These are phyloP conservation scores for Boletus sp. DNA, from an alignment of 768 basidiomycete species.

Conservation along the genomic window DNA sequence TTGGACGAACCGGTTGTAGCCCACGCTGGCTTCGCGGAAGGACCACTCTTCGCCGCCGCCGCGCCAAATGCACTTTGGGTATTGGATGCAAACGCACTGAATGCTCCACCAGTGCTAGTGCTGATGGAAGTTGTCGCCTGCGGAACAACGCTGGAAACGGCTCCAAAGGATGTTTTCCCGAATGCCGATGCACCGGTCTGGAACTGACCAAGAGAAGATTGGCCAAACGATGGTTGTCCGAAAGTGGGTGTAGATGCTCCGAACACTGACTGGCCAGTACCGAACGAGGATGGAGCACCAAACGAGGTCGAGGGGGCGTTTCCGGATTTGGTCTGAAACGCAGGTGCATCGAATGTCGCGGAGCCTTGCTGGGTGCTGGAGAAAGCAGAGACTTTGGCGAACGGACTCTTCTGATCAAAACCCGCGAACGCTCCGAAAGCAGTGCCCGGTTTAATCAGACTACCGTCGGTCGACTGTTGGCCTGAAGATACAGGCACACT, in stretches of 20 bases:
- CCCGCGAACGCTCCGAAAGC: constrained; percentile 34
- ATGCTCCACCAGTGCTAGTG: constrained; percentile 30
- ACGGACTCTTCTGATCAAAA: constrained; percentile 28
- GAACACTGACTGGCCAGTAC: constrained; percentile 34
- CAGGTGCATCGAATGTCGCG: constrained; percentile 13
- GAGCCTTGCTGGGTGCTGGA: constrained; percentile 10
- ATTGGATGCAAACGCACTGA: constrained; percentile 35
- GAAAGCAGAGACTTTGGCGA: constrained; percentile 25
- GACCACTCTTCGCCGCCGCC: constrained; percentile 14
- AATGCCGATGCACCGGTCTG: constrained; percentile 17
- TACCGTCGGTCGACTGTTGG: constrained; percentile 16
- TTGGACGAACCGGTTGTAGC: constrained; percentile 9
- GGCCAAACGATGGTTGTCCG: constrained; percentile 41
- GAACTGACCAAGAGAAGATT: constrained; percentile 30
- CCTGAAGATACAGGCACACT: constrained; percentile 5
- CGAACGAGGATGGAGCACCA: constrained; percentile 35
- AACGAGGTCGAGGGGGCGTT: constrained; percentile 22
- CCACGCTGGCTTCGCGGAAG: constrained; percentile 27
- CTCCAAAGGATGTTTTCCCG: constrained; percentile 23
- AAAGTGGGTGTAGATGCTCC: constrained; percentile 29
- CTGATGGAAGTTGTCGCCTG: constrained; percentile 9
- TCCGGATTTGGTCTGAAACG: constrained; percentile 16
- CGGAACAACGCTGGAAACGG: constrained; percentile 9
- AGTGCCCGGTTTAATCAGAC: constrained; percentile 33
- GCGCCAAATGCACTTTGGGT: constrained; percentile 31